These are phyloP conservation scores for Hypomyces rosellus DNA, from an alignment of 2,329 filamentous ascomycete species.

Conservation along the genomic window DNA sequence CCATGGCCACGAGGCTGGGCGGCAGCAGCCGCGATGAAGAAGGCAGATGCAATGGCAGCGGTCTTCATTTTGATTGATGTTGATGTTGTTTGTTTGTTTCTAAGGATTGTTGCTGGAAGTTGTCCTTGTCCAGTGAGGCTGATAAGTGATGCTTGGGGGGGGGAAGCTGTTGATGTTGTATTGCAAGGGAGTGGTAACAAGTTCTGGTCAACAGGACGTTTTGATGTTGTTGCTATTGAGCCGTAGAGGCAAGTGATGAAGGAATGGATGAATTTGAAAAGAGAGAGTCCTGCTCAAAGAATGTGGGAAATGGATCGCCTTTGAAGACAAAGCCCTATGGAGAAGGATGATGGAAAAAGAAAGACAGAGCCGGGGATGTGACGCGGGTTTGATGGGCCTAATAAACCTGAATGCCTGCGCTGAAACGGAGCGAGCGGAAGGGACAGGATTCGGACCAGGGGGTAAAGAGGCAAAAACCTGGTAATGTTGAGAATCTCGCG, in stretches of 20 bases:
- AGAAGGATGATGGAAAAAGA: not conserved
- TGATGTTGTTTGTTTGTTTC: not conserved
- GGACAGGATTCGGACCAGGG: too few species aligned
- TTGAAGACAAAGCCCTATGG: conserved; percentile 6
- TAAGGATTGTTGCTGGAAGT: not conserved
- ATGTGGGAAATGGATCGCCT: conserved; percentile 4
- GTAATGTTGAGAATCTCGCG: too few species aligned
- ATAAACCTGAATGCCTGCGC: too few species aligned
- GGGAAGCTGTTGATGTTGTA: not conserved
- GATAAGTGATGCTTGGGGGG: too few species aligned
- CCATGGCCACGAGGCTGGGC: conserved; percentile 44
- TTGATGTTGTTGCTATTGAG: not conserved
- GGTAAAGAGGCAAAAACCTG: too few species aligned
- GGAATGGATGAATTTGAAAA: conserved; percentile 12
- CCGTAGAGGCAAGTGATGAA: conserved; percentile 6
- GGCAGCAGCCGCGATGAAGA: conserved; percentile 36
- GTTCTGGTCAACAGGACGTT: conserved; percentile 12
- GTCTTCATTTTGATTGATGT: conserved; percentile 37
- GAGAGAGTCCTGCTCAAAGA: conserved; percentile 22
- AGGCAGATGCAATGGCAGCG: conserved; percentile 23
- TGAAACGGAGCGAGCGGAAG: too few species aligned
- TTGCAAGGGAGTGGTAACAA: not conserved
- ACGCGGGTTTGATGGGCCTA: not conserved
- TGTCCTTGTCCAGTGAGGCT: too few species aligned
- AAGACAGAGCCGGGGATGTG: not conserved